A percentile compares a stretch with the other conserved stretches of the same genome.
Evolutionary conservation across 1,139 yeast genomes (phyloP).

Genomic region (Pneumocystis canis): DNA sequence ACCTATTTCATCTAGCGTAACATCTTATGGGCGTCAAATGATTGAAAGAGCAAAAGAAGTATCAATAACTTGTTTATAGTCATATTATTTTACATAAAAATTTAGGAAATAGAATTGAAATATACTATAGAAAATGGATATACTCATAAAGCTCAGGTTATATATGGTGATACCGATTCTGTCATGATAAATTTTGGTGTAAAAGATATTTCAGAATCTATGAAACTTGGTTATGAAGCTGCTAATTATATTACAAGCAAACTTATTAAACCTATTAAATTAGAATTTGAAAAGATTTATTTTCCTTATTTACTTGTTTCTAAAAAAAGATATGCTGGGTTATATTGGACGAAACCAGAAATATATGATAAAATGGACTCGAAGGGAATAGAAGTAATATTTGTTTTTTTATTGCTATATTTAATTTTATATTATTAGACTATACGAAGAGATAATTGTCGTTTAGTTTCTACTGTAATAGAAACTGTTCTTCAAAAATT

Average conservation of each 20-base stretch:
- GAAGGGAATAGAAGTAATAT: constrained; percentile 77
- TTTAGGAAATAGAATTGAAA: constrained; percentile 54
- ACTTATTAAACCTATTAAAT: constrained; percentile 74
- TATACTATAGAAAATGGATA: constrained; percentile 72
- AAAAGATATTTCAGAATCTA: constrained; percentile 64
- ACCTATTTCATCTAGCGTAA: constrained; percentile 88
- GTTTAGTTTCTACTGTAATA: constrained; percentile 84
- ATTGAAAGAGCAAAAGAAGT: constrained; percentile 69
- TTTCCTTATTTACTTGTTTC: constrained; percentile 87
- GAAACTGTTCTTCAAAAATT: constrained; percentile 79
- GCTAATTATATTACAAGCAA: constrained; percentile 70
- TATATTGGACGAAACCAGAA: constrained; percentile 85
- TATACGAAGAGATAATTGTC: constrained; percentile 92
- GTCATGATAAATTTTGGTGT: constrained; percentile 97
- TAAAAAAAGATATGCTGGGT: constrained; percentile 93
- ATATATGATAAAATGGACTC: constrained; percentile 95
- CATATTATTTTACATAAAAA: not conserved
- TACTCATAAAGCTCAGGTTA: constrained; percentile 70
- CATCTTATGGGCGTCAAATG: constrained; percentile 95
- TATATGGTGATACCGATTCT: constrained; percentile 98
- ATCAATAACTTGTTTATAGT: not conserved
- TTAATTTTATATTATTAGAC: constrained; percentile 28
- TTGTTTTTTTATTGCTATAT: not conserved
- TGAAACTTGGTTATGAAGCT: constrained; percentile 88
- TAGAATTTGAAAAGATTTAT: constrained; percentile 93